Evolutionary conservation across 202 grass and related monocot species (phyloP).

Genomic region (Elaeis oleifera): DNA sequence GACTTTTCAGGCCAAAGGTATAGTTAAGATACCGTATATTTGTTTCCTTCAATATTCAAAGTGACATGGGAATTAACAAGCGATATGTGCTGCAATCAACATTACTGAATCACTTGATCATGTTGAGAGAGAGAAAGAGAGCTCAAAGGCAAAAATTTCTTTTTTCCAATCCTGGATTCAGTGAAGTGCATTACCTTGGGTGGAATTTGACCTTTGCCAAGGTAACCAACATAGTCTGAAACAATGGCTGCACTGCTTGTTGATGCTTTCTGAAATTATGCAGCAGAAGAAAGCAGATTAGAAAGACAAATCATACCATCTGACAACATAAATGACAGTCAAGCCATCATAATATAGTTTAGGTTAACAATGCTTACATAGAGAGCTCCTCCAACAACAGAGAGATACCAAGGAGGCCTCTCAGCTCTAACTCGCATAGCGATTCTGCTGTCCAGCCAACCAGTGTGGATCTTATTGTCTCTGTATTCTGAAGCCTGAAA

Average conservation of each 20-base stretch:
- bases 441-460: slow-evolving; percentile 98
- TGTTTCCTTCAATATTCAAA: slow-evolving; percentile 96
- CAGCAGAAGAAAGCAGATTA: slow-evolving; percentile 18
- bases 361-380: slow-evolving; percentile 49
- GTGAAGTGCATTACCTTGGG: slow-evolving; percentile 60
- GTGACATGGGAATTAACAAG: slow-evolving; percentile 89
- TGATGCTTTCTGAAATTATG: slow-evolving; percentile 80
- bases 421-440: slow-evolving; percentile 99
- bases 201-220: slow-evolving; percentile 98
- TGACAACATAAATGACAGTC: not conserved
- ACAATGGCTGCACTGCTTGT: slow-evolving; percentile 75
- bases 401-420: slow-evolving; percentile 98
- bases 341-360: not conserved
- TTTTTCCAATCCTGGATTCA: too few relatives aligned
- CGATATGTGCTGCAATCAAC: slow-evolving; percentile 86
- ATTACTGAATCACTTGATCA: slow-evolving; percentile 16
- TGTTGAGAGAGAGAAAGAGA: not conserved
- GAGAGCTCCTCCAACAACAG: slow-evolving; percentile 91
- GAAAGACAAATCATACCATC: not conserved
- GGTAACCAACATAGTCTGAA: slow-evolving; percentile 90
- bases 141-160: too few relatives aligned
- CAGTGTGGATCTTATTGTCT: slow-evolving; percentile 96
- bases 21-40: slow-evolving; percentile 70
- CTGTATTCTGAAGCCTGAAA: slow-evolving; percentile 72
- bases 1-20: slow-evolving; percentile 17